These are phyloP conservation scores for Ceratocystis huliohia DNA, from an alignment of 2,329 filamentous ascomycete genomes.

Conservation along the genomic window DNA sequence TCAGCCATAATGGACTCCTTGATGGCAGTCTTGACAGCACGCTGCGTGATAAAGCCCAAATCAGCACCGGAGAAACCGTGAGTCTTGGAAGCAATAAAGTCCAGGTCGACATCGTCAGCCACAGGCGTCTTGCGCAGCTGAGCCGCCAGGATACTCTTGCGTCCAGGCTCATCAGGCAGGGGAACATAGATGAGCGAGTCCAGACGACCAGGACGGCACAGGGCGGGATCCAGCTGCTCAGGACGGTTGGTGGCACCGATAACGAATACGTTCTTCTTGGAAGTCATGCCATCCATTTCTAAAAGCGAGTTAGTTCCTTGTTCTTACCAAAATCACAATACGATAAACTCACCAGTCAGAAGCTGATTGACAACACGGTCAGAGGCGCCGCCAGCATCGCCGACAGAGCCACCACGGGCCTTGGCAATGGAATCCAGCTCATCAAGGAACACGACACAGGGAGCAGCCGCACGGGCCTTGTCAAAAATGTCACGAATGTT, in stretches of 20 bases:
- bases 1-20: slow-evolving; percentile 86
- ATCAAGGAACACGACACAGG: slow-evolving; percentile 97
- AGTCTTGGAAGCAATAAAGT: slow-evolving; percentile 90
- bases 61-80: slow-evolving; percentile 99
- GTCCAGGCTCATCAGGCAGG: slow-evolving; percentile 80
- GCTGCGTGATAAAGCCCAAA: slow-evolving; percentile 97
- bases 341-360: slow-evolving; percentile 61
- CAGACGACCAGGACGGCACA: slow-evolving; percentile 96
- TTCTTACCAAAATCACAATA: neutral
- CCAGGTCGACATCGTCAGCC: slow-evolving; percentile 70
- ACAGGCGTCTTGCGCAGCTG: slow-evolving; percentile 98
- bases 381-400: slow-evolving; percentile 93
- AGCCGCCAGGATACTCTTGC: slow-evolving; percentile 79
- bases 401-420: slow-evolving; percentile 90
- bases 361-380: slow-evolving; percentile 99
- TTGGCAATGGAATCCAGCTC: slow-evolving; percentile 99
- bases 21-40: slow-evolving; percentile 97
- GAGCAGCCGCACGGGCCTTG: slow-evolving; percentile 94
- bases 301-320: slow-evolving; percentile 31
- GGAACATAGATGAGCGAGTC: slow-evolving; percentile 98
- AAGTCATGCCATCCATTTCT: slow-evolving; percentile 99
- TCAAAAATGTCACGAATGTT: slow-evolving; percentile 99
- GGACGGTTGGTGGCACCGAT: slow-evolving; percentile 98
- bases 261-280: slow-evolving; percentile 99
- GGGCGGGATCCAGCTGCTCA: slow-evolving; percentile 93